These are phyloP conservation scores for Cocos nucifera DNA, from an alignment of 176 grass and related monocot genomes.

Conservation along the genomic window DNA sequence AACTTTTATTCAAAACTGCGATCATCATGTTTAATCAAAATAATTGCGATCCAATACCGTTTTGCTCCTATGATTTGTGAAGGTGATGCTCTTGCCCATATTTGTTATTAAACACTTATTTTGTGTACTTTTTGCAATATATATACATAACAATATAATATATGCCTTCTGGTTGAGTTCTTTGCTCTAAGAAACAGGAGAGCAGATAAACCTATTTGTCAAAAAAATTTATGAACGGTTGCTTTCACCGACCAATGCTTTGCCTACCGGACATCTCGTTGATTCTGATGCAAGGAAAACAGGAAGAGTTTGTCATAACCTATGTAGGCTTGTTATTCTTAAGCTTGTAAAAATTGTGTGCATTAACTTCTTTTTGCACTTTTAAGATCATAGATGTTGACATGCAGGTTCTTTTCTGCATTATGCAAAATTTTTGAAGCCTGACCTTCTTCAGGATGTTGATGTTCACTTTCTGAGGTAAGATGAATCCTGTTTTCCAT, in stretches of 20 bases:
- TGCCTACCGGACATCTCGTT: conserved; percentile 7
- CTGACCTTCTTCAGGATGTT: conserved; percentile 61
- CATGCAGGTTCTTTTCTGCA: conserved; percentile 63
- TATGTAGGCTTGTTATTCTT: conserved; percentile 38
- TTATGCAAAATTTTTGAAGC: conserved; percentile 68
- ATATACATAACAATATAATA: too few species aligned
- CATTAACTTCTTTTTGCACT: not conserved
- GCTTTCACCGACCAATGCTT: conserved; percentile 25
- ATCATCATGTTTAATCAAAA: conserved; percentile 83
- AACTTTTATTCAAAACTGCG: conserved; percentile 65
- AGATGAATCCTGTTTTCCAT: not conserved
- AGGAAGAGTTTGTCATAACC: conserved; percentile 64
- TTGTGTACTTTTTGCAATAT: not conserved
- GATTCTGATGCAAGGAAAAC: conserved; percentile 28
- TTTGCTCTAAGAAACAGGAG: conserved; percentile 48
- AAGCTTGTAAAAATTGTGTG: not conserved
- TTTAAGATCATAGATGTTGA: not conserved
- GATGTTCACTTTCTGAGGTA: conserved; percentile 81
- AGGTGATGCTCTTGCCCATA: conserved; percentile 33
- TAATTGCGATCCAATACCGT: conserved; percentile 86
- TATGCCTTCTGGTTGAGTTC: not conserved
- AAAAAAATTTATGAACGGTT: conserved; percentile 59
- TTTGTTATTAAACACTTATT: conserved; percentile 6
- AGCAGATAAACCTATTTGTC: conserved; percentile 91
- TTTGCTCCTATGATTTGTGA: conserved; percentile 90